Percentiles rank a stretch among this genome's conserved stretches.
These are phyloP conservation scores for Cryptococcus sp. DNA, from an alignment of 1,284 basidiomycete genomes.

Conservation along the genomic window DNA sequence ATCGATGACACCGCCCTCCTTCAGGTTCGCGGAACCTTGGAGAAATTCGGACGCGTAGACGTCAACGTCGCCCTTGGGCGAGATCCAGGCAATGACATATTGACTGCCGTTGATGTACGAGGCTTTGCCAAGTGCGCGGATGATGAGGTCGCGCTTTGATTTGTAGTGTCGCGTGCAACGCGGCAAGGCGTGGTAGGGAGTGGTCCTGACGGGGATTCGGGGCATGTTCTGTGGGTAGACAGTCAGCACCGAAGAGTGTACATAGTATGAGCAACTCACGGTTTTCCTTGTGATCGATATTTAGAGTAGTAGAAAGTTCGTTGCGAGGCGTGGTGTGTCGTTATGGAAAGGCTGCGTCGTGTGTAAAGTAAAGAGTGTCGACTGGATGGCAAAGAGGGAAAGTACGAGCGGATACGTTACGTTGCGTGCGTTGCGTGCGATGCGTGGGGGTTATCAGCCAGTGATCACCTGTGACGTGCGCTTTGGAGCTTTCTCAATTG, in stretches of 20 bases:
- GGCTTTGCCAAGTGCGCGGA: constrained; percentile 56
- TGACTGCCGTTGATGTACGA: constrained; percentile 59
- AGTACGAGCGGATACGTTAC: neutral
- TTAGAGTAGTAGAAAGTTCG: neutral
- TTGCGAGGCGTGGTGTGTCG: neutral
- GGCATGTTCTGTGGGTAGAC: constrained; percentile 47
- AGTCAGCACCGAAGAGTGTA: neutral
- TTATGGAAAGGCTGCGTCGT: constrained; percentile 2
- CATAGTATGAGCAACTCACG: neutral
- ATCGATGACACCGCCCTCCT: constrained; percentile 41
- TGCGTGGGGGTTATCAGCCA: constrained; percentile 11
- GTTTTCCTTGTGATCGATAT: constrained; percentile 3
- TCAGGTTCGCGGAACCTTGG: constrained; percentile 37
- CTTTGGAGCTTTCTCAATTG: neutral
- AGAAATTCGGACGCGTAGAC: constrained; percentile 56
- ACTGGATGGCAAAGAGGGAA: constrained; percentile 7
- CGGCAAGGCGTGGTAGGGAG: constrained; percentile 57
- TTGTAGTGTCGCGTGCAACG: constrained; percentile 59
- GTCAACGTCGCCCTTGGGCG: constrained; percentile 58
- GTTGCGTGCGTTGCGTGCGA: neutral
- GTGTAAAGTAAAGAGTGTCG: constrained; percentile 10
- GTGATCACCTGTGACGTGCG: constrained; percentile 9
- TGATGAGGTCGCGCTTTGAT: constrained; percentile 59
- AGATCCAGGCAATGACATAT: constrained; percentile 59
- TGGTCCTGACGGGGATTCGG: constrained; percentile 58